phyloP scores from a whole-genome alignment of 2,329 filamentous ascomycete genomes.

The Hypoxylon sp. region DNA sequence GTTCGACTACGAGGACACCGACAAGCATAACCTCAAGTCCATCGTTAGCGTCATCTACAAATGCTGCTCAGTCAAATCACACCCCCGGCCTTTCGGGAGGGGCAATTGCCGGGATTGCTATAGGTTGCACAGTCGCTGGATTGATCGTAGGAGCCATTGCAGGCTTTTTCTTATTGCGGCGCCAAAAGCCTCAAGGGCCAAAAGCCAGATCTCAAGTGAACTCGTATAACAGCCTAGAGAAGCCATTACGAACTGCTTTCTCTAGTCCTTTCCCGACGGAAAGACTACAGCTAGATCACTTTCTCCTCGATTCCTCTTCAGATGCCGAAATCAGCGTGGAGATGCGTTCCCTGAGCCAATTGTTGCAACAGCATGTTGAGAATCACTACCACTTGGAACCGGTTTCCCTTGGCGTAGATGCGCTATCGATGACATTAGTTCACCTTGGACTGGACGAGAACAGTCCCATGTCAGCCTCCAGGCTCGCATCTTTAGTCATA shows the following conservation, averaged over 20 bases:
- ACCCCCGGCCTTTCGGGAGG: constrained; percentile 31
- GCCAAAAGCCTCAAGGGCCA: constrained; percentile 38
- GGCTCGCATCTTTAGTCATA: constrained; percentile 53
- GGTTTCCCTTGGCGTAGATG: constrained; percentile 37
- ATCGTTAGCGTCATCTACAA: constrained; percentile 8
- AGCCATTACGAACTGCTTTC: constrained; percentile 38
- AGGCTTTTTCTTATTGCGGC: constrained; percentile 50
- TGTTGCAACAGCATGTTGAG: constrained; percentile 60
- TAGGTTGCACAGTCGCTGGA: constrained; percentile 41
- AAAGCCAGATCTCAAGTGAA: constrained; percentile 32
- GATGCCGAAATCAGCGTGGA: constrained; percentile 57
- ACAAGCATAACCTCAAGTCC: constrained; percentile 6
- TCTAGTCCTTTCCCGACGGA: constrained; percentile 16
- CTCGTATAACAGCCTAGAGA: constrained; percentile 34
- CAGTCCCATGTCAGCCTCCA: constrained; percentile 16
- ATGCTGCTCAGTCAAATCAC: constrained; percentile 3
- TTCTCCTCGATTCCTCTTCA: constrained; percentile 56
- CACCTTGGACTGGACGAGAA: constrained; percentile 50
- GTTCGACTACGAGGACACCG: neutral
- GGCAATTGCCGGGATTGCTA: constrained; percentile 42
- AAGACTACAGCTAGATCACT: constrained; percentile 53
- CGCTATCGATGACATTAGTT: constrained; percentile 48
- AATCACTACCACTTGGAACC: constrained; percentile 57
- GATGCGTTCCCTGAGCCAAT: constrained; percentile 54
- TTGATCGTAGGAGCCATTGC: constrained; percentile 33